Base-by-base conservation (phyloP, 2,329 filamentous ascomycete species). In the Alternaria gaisen region DNA sequence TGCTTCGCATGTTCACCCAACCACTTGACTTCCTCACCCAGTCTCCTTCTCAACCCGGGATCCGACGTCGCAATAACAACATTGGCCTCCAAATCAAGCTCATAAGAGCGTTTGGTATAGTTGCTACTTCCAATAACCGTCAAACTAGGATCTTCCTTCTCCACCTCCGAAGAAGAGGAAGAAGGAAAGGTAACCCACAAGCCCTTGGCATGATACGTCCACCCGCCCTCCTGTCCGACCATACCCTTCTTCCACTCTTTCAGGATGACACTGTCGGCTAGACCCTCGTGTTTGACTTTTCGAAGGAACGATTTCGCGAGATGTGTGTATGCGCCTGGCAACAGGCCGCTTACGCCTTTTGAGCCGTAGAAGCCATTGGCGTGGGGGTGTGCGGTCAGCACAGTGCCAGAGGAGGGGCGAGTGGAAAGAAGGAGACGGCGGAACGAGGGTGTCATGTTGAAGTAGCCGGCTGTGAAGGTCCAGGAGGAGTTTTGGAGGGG, bases 171-270 rank as follows among this genome's bases (percentile, higher is more conserved):
- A 26, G 24, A 14, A 14, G 7, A 14, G 28, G 47, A 8, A 30
- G 41, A 47, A 12, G 90, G 87, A 56, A 94, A 83, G 0, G 91
- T 92, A 26, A 97, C 85, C 94, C 94, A 98, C 2, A 98, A 83
- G 0, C 95, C 95, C 80, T 99, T 99, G 48, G 95, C 95, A 72
- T 99, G 95, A 79, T 99, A 99, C 0, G 94, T 97, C 95, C 96
- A 99, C 1, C 93, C 94, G 1, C 84, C 92, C 0, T 91, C 88
- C 70, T 93, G 86, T 18, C 91, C 91, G 3, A 97, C 91, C 0
- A 88, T 91, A 9, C 95, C 95, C 46, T 85, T 85, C 7, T 90
- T 87, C 95, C 95, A 99, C 80, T 99, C 95, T 64, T 92, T 91
- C 4, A 99, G 83, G 4, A 86, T 80, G 28, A 97, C 90, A 10